Evolutionary conservation across 495 filamentous ascomycete genomes (phyloP).

Genomic region (Xylaria venustula): DNA sequence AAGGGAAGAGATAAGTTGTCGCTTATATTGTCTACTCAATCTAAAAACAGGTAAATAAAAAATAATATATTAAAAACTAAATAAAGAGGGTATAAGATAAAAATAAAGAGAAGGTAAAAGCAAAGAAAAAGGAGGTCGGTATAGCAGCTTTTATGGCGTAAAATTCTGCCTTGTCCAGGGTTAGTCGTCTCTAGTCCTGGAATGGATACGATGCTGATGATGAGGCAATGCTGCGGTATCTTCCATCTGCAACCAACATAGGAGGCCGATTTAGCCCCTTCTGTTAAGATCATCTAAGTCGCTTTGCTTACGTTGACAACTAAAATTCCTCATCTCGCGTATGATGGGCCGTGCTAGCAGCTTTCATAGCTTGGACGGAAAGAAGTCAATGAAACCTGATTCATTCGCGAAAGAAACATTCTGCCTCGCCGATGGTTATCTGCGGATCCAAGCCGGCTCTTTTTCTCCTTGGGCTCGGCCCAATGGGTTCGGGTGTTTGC

Average conservation of each 20-base stretch:
- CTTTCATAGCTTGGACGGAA: background rate
- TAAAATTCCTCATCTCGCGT: background rate
- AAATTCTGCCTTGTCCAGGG: background rate
- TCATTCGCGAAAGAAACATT: background rate
- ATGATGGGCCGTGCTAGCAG: background rate
- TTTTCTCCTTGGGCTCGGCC: background rate
- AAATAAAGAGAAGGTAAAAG: conserved; percentile 16
- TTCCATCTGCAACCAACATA: background rate
- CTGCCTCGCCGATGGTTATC: background rate
- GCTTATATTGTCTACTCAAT: background rate
- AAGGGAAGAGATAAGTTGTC: background rate
- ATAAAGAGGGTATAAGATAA: conserved; percentile 19
- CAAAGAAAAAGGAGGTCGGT: background rate
- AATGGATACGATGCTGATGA: background rate
- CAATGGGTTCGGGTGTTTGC: background rate
- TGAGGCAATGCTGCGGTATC: background rate
- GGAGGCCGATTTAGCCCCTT: background rate
- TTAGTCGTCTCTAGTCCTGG: background rate
- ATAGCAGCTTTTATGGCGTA: background rate
- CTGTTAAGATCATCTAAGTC: background rate
- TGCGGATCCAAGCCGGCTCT: background rate
- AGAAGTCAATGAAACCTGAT: background rate
- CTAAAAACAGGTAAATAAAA: background rate
- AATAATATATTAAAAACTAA: background rate
- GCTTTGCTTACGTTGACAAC: background rate